Conservation (phyloP, 139 green algal genomes). For the Tetraselmis striata region DNA sequence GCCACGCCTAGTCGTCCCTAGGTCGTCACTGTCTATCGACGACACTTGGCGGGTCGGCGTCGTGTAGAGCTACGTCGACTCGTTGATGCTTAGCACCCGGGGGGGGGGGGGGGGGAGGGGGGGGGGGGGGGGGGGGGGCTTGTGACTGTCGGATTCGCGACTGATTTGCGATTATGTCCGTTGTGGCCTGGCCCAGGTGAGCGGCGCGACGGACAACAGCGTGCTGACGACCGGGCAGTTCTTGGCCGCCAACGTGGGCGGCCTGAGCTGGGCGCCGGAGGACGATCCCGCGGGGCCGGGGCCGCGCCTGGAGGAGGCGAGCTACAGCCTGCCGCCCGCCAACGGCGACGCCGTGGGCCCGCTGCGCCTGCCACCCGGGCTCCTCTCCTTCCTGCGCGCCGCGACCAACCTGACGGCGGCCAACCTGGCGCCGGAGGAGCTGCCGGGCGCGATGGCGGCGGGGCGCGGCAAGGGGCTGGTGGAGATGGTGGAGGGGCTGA, state of each 20-base stretch:
- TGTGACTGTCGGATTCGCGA: too few species aligned
- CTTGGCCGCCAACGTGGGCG: slow-evolving; percentile 25
- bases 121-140: too few species aligned
- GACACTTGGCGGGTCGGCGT: too few species aligned
- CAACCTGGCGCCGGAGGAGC: slow-evolving; percentile 11
- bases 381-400: not conserved
- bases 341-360: slow-evolving; percentile 28
- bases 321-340: slow-evolving; percentile 29
- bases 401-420: not conserved
- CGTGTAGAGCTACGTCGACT: too few species aligned
- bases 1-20: too few species aligned
- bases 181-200: slow-evolving; percentile 56
- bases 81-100: too few species aligned
- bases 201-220: slow-evolving; percentile 59
- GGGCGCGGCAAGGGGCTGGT: slow-evolving; percentile 51
- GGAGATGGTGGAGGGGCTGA: slow-evolving; percentile 64
- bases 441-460: slow-evolving; percentile 35
- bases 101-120: too few species aligned
- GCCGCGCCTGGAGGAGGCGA: slow-evolving; percentile 18
- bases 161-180: too few species aligned
- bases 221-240: slow-evolving; percentile 56
- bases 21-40: too few species aligned
- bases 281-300: slow-evolving; percentile 2
- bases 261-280: slow-evolving; percentile 14
- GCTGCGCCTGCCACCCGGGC: not conserved